Base-by-base conservation (phyloP, 2,329 filamentous ascomycete genomes). In the Aplosporella prunicola region DNA sequence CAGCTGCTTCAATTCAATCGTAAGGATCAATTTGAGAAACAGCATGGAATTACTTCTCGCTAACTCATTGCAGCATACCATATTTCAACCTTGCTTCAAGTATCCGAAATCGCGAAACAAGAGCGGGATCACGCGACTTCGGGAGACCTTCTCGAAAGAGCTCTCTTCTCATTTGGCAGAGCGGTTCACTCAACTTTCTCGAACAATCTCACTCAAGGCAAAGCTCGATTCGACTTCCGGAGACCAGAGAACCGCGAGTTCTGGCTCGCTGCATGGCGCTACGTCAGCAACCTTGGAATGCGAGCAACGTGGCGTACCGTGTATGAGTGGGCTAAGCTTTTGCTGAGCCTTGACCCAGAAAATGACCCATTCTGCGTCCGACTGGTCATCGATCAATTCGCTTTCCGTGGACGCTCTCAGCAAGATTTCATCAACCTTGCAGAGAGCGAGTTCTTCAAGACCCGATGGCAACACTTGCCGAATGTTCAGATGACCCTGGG, bases 281-380 rank as follows among this genome's bases (percentile, higher is more conserved):
- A 95, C 51, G 80, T 96, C 50, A 76, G 75, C 48, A 91, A 85
- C 47, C 68, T 98, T 15, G 72, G 86, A 11, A 79, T 86, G 62
- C 89, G 93, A 49, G 87, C 88, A n/a, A 95, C 89, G 1, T 94
- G 86, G 69, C 74, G 87, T 31, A 96, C 91, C 1, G 86, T 87
- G 0, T 77, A 93, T 32, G 91, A 96, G 59, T 98, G 91, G 88
- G 75, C 84, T 5, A 94, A 91, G 61, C 63, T 96, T 5, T 67
- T 95, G 8, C 69, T 93, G 20, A 75, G 79, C 41, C 62, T 96
- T 41, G 76, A 87, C 47, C 77, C 78, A 3, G 64, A 70, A 32
- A 64, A 69, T 4, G 91, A 98, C 53, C 87, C 87, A 0, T 95
- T 94, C 51, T 83, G 77, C 31, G 75, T 94, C 52, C 72, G 79